These are phyloP conservation scores for Ulota crispa DNA, from an alignment of 225 moss, liverwort and hornwort species.

Conservation along the genomic window DNA sequence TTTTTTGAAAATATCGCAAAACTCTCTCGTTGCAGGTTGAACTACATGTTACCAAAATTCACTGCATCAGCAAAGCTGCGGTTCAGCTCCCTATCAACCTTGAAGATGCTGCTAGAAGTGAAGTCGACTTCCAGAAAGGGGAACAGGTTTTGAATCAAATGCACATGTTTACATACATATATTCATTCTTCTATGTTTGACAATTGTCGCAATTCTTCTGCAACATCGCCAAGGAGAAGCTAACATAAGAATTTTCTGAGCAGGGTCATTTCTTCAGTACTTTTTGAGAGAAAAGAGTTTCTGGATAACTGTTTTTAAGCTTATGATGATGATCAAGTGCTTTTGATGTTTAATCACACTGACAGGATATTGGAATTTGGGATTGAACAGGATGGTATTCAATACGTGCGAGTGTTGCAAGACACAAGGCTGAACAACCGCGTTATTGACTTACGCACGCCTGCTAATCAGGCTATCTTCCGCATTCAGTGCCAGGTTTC, in stretches of 20 bases:
- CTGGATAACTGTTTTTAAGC: background rate
- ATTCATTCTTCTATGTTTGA: background rate
- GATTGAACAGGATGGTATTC: constrained; percentile 56
- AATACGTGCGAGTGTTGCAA: constrained; percentile 68
- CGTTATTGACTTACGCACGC: constrained; percentile 82
- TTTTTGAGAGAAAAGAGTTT: background rate
- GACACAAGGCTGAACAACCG: constrained; percentile 88
- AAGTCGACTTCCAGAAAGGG: constrained; percentile 72
- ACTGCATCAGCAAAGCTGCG: constrained; percentile 73
- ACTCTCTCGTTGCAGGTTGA: constrained; percentile 63
- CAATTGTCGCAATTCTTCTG: background rate
- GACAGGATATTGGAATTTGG: background rate
- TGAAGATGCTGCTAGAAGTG: constrained; percentile 89
- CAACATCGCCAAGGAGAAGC: background rate
- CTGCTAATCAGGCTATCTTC: constrained; percentile 92
- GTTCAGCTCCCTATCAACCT: constrained; percentile 78
- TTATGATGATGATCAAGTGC: background rate
- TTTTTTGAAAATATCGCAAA: constrained; percentile 3
- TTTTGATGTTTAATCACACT: background rate
- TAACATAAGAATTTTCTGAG: background rate
- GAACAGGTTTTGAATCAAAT: constrained; percentile 53
- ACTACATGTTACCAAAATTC: constrained; percentile 68
- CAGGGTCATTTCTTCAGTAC: background rate
- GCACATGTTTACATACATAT: background rate
- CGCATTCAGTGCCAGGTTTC: constrained; percentile 75